phyloP scores from a whole-genome alignment of 495 filamentous ascomycete species.

The Podospora didyma region DNA sequence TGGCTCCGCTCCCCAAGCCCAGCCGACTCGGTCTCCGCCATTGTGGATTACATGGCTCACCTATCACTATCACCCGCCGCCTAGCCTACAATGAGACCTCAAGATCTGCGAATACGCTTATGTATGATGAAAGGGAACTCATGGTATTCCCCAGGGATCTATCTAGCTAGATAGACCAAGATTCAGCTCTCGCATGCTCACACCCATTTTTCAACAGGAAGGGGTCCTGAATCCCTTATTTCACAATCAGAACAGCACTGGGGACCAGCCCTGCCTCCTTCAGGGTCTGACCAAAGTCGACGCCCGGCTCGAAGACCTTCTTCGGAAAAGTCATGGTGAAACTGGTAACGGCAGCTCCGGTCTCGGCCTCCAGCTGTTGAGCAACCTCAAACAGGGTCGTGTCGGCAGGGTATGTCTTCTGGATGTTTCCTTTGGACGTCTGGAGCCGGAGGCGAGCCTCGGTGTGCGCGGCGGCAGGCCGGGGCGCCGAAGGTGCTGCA shows the following conservation, averaged over 20 bases:
- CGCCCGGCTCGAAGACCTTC: conserved; percentile 68
- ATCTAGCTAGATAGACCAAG: too few species aligned
- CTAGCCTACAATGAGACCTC: too few species aligned
- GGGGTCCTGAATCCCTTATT: conserved; percentile 40
- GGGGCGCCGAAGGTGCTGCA: conserved; percentile 30
- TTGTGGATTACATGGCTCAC: too few species aligned
- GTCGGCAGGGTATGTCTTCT: conserved; percentile 78
- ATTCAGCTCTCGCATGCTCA: too few species aligned
- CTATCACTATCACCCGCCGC: too few species aligned
- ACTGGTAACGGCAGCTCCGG: conserved; percentile 53
- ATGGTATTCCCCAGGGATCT: too few species aligned
- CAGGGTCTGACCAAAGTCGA: conserved; percentile 85
- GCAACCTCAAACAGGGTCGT: conserved; percentile 95
- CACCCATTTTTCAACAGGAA: too few species aligned
- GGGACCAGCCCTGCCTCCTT: conserved; percentile 90
- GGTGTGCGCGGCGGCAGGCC: conserved; percentile 52
- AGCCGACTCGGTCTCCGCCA: too few species aligned
- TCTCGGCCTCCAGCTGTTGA: conserved; percentile 61
- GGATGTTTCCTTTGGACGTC: conserved; percentile 64
- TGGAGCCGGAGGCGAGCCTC: conserved; percentile 83
- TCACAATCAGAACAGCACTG: conserved; percentile 79
- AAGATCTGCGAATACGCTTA: too few species aligned
- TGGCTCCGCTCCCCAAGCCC: background rate
- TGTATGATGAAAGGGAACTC: too few species aligned
- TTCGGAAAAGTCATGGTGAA: conserved; percentile 84